These are phyloP conservation scores for Rhododendron mucronatum DNA, from an alignment of 148 eudicot genomes.

Conservation along the genomic window DNA sequence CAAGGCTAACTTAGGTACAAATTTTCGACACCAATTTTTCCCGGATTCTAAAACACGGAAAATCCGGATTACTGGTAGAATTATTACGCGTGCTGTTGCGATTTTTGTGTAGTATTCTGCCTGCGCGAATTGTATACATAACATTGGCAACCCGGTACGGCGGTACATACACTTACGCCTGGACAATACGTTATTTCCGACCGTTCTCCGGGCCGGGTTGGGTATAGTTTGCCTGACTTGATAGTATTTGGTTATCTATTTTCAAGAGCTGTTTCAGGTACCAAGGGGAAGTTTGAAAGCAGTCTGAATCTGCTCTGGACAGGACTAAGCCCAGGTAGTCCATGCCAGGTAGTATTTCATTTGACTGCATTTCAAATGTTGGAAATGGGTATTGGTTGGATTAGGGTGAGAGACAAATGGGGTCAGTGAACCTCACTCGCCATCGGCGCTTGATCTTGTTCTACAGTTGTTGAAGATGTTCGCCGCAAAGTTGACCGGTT, in stretches of 20 bases:
- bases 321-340: too few species aligned
- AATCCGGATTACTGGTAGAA: background rate
- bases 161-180: background rate
- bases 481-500: too few species aligned
- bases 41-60: background rate
- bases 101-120: background rate
- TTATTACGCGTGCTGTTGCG: background rate
- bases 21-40: background rate
- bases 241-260: too few species aligned
- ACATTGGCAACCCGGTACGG: background rate
- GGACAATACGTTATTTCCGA: background rate
- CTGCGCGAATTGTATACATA: background rate
- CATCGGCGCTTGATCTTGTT: too few species aligned
- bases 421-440: background rate
- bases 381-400: too few species aligned
- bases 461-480: too few species aligned
- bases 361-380: background rate
- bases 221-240: too few species aligned
- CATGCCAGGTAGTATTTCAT: background rate
- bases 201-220: background rate
- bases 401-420: background rate
- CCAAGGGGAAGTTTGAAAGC: too few species aligned
- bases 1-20: slow-evolving; percentile 23
- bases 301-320: too few species aligned
- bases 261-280: too few species aligned